Conservation (phyloP, 176 grass and related monocot species). For the Aegilops sharonensis region DNA sequence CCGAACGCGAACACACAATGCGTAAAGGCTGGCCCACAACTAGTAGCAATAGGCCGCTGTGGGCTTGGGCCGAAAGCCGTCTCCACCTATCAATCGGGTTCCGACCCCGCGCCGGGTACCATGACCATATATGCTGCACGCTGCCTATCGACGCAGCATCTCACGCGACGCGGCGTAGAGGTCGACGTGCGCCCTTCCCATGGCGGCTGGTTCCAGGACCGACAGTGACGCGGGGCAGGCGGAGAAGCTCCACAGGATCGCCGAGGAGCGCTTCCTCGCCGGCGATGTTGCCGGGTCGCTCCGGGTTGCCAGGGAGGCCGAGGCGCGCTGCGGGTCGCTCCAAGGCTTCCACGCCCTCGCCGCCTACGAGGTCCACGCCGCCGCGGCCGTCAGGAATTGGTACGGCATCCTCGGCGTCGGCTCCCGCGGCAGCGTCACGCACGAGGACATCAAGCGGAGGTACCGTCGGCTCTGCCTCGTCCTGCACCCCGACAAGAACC, state of each 20-base stretch:
- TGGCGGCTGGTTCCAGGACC: neutral
- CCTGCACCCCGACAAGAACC: slow-evolving; percentile 27
- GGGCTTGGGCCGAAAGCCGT: too few species aligned
- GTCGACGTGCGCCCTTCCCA: neutral
- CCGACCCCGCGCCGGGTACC: too few species aligned
- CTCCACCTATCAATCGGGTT: too few species aligned
- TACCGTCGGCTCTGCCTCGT: slow-evolving; percentile 4
- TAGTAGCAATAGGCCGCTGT: too few species aligned
- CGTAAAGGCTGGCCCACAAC: too few species aligned
- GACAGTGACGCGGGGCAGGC: too few species aligned
- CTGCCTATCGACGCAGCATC: too few species aligned
- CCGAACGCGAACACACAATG: too few species aligned
- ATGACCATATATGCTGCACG: too few species aligned
- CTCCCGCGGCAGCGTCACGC: neutral
- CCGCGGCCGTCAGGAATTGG: slow-evolving; percentile 10
- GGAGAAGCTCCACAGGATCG: neutral
- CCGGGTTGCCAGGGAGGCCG: neutral
- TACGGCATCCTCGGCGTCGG: slow-evolving; percentile 12
- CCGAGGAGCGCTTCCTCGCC: neutral
- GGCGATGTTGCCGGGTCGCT: neutral
- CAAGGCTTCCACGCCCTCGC: neutral
- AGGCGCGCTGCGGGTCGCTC: neutral
- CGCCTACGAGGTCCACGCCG: slow-evolving; percentile 33
- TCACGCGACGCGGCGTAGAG: too few species aligned
- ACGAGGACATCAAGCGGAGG: neutral